These are phyloP conservation scores for Closterium sp. DNA, from an alignment of 139 green algal genomes.

Conservation along the genomic window DNA sequence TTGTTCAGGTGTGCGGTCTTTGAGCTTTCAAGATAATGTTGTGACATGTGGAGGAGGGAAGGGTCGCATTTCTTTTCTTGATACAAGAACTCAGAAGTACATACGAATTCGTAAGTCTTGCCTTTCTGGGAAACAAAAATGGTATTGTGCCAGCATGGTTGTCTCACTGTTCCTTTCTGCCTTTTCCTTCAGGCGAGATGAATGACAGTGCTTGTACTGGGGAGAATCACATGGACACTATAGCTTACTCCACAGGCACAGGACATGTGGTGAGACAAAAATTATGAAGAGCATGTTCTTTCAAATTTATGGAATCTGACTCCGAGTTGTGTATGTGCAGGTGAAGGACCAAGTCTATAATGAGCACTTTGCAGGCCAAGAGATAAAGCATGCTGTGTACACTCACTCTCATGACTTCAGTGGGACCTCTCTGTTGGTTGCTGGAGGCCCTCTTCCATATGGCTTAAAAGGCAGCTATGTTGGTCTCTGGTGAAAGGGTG, in stretches of 20 bases:
- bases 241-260: background rate
- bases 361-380: background rate
- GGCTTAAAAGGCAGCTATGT: background rate
- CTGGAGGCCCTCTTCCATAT: background rate
- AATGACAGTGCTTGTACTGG: background rate
- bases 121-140: background rate
- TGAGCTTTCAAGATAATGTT: slow-evolving; percentile 48
- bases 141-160: background rate
- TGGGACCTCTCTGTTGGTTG: background rate
- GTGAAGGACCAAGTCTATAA: background rate
- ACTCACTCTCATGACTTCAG: background rate
- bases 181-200: background rate
- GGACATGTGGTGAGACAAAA: background rate
- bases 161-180: background rate
- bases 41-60: slow-evolving; percentile 46
- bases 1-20: slow-evolving; percentile 45
- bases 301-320: no score
- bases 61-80: slow-evolving; percentile 41
- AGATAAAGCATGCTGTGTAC: background rate
- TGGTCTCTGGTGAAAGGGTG: background rate
- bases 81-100: slow-evolving; percentile 36
- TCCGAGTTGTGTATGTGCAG: background rate
- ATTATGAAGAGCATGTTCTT: no score
- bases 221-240: background rate
- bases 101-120: slow-evolving; percentile 22